Conservation (phyloP, 1,139 yeast species). For the Geotrichum fermentans region DNA sequence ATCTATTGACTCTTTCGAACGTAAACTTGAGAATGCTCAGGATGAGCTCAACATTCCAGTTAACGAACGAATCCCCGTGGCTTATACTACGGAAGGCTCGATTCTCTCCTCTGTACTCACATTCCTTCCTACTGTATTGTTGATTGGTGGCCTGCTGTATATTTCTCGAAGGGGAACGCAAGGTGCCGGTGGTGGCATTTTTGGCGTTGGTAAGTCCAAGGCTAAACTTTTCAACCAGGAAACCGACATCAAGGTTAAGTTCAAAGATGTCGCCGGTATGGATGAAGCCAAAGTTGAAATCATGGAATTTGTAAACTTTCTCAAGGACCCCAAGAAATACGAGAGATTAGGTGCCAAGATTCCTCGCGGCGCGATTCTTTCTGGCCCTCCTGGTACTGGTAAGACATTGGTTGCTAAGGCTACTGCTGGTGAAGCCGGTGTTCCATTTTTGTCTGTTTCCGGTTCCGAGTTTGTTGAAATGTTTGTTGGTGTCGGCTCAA, state of each 20-base stretch:
- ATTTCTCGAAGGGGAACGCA: slow-evolving; percentile 59
- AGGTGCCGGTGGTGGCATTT: slow-evolving; percentile 41
- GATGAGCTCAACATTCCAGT: slow-evolving; percentile 62
- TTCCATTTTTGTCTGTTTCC: slow-evolving; percentile 89
- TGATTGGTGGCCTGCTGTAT: slow-evolving; percentile 82
- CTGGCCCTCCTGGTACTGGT: slow-evolving; percentile 99
- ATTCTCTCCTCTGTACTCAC: slow-evolving; percentile 57
- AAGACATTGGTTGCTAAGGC: slow-evolving; percentile 94
- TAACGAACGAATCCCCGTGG: slow-evolving; percentile 71
- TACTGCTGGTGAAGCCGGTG: slow-evolving; percentile 98
- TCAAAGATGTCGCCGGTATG: slow-evolving; percentile 95
- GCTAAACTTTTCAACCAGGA: slow-evolving; percentile 92
- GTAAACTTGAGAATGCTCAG: slow-evolving; percentile 71
- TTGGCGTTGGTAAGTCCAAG: slow-evolving; percentile 65
- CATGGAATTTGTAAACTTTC: slow-evolving; percentile 92
- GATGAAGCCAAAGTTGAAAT: slow-evolving; percentile 95
- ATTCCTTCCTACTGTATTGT: slow-evolving; percentile 75
- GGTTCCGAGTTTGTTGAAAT: slow-evolving; percentile 98
- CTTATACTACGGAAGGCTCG: slow-evolving; percentile 57
- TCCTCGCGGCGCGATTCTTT: slow-evolving; percentile 93
- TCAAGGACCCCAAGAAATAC: slow-evolving; percentile 86
- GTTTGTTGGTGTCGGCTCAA: slow-evolving; percentile 99
- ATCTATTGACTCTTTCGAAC: slow-evolving; percentile 82
- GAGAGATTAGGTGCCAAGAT: slow-evolving; percentile 92
- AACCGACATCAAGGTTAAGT: slow-evolving; percentile 77